These are phyloP conservation scores for Bondarzewia mesenterica DNA, from an alignment of 1,284 basidiomycete species.

Conservation along the genomic window DNA sequence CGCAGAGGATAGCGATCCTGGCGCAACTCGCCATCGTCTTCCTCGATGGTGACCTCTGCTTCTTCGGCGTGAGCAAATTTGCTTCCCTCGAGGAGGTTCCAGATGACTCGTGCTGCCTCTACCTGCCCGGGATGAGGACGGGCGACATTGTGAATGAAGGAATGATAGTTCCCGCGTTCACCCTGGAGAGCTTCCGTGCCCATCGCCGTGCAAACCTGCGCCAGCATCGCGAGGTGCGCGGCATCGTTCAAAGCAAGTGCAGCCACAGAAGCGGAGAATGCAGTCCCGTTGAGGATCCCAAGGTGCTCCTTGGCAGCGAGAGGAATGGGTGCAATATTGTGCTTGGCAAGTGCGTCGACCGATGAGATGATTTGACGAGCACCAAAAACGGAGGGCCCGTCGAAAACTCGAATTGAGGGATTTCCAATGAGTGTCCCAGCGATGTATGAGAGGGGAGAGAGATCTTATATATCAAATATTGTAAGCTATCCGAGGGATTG, in stretches of 20 bases:
- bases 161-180: slow-evolving; percentile 64
- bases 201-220: slow-evolving; percentile 77
- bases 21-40: slow-evolving; percentile 61
- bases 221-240: slow-evolving; percentile 61
- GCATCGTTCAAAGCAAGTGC: slow-evolving; percentile 66
- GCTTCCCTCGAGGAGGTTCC: slow-evolving; percentile 64
- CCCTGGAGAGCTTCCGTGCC: slow-evolving; percentile 77
- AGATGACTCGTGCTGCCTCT: slow-evolving; percentile 64
- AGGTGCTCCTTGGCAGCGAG: slow-evolving; percentile 80
- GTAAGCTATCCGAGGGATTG: background rate
- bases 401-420: slow-evolving; percentile 70
- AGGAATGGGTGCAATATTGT: slow-evolving; percentile 59
- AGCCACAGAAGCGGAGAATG: slow-evolving; percentile 63
- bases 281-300: slow-evolving; percentile 77
- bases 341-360: slow-evolving; percentile 55
- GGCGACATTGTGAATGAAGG: slow-evolving; percentile 73
- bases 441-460: slow-evolving; percentile 78
- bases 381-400: slow-evolving; percentile 43
- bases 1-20: slow-evolving; percentile 79
- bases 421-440: slow-evolving; percentile 75
- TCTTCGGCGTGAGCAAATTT: slow-evolving; percentile 59
- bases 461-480: slow-evolving; percentile 33
- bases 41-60: slow-evolving; percentile 52
- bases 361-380: slow-evolving; percentile 53
- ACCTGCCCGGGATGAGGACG: slow-evolving; percentile 87